These are phyloP conservation scores for Lactifluus piperatus DNA, from an alignment of 768 basidiomycete genomes.

Conservation along the genomic window DNA sequence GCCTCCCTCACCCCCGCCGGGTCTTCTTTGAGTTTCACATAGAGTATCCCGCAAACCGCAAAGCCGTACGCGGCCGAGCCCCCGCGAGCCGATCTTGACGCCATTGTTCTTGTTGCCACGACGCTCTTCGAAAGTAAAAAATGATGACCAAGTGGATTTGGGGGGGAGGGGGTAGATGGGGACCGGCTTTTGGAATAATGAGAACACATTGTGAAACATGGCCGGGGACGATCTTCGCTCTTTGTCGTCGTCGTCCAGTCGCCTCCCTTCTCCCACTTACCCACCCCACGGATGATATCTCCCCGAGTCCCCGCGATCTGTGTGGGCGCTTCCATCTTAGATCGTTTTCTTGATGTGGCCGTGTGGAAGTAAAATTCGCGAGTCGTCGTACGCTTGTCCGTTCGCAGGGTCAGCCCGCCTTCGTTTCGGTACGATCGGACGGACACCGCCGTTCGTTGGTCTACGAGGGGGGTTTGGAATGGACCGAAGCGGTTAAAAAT, in stretches of 20 bases:
- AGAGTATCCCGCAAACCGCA: too few relatives aligned
- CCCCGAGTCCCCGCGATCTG: conserved; percentile 1
- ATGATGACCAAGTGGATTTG: neutral
- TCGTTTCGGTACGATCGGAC: conserved; percentile 17
- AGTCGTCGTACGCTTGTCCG: too few relatives aligned
- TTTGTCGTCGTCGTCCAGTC: neutral
- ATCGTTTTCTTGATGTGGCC: neutral
- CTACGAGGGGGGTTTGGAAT: conserved; percentile 20
- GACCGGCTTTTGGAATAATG: neutral
- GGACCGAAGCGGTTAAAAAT: conserved; percentile 21
- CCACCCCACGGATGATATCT: neutral
- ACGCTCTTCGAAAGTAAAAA: neutral
- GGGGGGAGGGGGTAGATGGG: neutral
- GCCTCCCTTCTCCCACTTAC: neutral
- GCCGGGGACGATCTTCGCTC: neutral
- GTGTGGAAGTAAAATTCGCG: neutral
- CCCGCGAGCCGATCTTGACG: neutral
- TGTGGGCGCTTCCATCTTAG: conserved; percentile 7
- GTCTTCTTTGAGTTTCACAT: neutral
- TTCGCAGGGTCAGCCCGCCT: conserved; percentile 16
- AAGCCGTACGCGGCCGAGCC: too few relatives aligned
- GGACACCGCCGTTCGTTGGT: too few relatives aligned
- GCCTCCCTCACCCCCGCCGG: too few relatives aligned
- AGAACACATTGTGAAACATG: neutral
- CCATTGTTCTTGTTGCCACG: neutral